These are phyloP conservation scores for Boletus bicolor DNA, from an alignment of 768 basidiomycete species.

Conservation along the genomic window DNA sequence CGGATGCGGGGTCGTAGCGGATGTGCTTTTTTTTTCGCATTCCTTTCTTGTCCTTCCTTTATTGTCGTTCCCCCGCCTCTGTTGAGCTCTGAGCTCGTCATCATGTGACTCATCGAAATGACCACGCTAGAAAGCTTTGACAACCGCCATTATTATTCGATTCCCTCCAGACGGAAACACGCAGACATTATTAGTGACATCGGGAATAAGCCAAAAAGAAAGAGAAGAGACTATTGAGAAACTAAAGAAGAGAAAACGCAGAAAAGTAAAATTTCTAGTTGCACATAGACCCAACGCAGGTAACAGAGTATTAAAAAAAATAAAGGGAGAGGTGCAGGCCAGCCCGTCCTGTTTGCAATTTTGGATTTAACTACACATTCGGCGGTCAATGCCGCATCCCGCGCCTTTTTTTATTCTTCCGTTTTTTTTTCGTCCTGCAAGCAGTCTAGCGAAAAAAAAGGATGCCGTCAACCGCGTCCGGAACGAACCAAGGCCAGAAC, in stretches of 20 bases:
- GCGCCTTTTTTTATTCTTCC: not conserved
- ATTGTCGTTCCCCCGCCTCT: no score
- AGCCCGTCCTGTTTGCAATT: slow-evolving; percentile 17
- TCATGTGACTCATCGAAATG: no score
- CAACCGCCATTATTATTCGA: no score
- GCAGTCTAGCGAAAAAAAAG: no score
- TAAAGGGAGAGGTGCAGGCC: slow-evolving; percentile 14
- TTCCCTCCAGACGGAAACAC: no score
- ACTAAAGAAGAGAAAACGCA: not conserved
- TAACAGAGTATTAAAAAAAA: not conserved
- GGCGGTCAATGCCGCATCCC: slow-evolving; percentile 8
- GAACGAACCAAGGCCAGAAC: slow-evolving; percentile 1
- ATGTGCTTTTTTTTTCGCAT: not conserved
- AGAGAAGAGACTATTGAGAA: no score
- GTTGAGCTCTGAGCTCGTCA: no score
- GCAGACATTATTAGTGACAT: no score
- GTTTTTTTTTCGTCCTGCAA: no score
- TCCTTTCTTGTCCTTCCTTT: no score
- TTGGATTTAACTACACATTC: slow-evolving; percentile 6
- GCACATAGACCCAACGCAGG: not conserved
- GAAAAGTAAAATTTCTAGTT: slow-evolving; percentile 13
- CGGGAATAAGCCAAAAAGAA: not conserved
- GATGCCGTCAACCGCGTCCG: not conserved
- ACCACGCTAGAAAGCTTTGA: no score
- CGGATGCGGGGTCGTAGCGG: not conserved